These are phyloP conservation scores for Pseudogymnoascus sp. DNA, from an alignment of 2,329 filamentous ascomycete species.

Conservation along the genomic window DNA sequence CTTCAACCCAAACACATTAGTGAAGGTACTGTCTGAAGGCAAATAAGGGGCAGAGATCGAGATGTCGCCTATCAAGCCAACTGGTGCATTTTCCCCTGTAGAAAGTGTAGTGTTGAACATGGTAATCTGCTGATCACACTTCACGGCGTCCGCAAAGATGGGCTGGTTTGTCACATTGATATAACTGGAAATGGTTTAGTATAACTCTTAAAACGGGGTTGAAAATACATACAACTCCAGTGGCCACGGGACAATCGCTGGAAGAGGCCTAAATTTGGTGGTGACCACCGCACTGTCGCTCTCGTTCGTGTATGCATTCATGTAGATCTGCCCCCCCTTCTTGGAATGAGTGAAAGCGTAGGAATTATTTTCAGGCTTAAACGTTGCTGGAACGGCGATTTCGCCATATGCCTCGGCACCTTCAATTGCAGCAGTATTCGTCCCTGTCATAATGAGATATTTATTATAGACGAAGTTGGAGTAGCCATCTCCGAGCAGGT, in stretches of 20 bases:
- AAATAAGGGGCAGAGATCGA: conserved; percentile 27
- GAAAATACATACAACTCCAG: conserved; percentile 13
- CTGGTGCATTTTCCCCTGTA: conserved; percentile 26
- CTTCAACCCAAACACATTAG: conserved; percentile 29
- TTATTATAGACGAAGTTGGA: conserved; percentile 46
- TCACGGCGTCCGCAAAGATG: conserved; percentile 34
- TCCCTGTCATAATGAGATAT: conserved; percentile 38
- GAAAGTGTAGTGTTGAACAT: conserved; percentile 41
- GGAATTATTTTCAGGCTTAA: background rate
- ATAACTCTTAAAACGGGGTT: conserved; percentile 30
- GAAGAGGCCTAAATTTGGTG: conserved; percentile 22
- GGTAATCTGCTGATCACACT: conserved; percentile 39
- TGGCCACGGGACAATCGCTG: background rate
- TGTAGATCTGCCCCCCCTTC: conserved; percentile 11
- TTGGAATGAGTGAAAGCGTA: background rate
- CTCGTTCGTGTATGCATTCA: conserved; percentile 30
- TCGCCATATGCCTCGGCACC: conserved; percentile 41
- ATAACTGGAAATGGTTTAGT: conserved; percentile 33
- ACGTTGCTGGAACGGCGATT: conserved; percentile 23
- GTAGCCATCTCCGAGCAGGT: conserved; percentile 42
- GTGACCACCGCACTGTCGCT: background rate
- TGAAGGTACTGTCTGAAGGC: conserved; percentile 25
- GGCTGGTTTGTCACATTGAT: conserved; percentile 49
- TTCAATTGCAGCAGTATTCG: conserved; percentile 34
- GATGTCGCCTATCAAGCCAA: conserved; percentile 30